Base-by-base conservation (phyloP, 305 asterid genomes). In the Rubia peregrina region DNA sequence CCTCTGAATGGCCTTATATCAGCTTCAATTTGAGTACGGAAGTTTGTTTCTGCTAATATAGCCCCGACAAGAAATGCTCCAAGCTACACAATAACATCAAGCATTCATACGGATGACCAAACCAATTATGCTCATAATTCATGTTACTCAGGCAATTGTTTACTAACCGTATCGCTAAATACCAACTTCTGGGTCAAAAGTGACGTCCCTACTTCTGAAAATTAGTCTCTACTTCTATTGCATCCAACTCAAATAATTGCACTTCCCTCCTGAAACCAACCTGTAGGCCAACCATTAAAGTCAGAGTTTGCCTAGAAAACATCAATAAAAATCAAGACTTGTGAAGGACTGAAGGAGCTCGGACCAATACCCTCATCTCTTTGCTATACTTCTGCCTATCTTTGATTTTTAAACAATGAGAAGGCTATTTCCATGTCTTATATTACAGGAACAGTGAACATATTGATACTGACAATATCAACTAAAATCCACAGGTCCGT, bases 51-150 rank as follows among this genome's bases (percentile, higher is more conserved):
- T 2, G 99, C 99, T 69, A 94, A 80, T 75, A 91, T 74, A 56
- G 99, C 98, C 79, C 99, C 99, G 55, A 96, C 99, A 68, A 94
- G 84, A 77, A 94, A 94, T 46, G 99, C 99, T 80, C 99, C 99
- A 73, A 94, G 90, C 99, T 94, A 81, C 84, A 86, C 72, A 78
- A 60, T 69, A 69, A 14, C 75, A 71, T 44, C 19, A 30, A 82
- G 48, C 7, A 72, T 65, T 43, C 42, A 60, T 70, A 75, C 56
- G 70, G 65, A 67, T 63, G 57, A 76, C 49, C 63, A 71, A 51
- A 61, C 61, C 61, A 71, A 69, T 49, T 60, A 59, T 55, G 56
- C 55, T 40, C 38, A 33, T 46, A 72, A 70, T 74, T 24, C 43
- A 74, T 73, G 61, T 40, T 61, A 33, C 71, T 53, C 24, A 33